Percentiles rank a stretch among this genome's conserved stretches.
These are phyloP conservation scores for Cicer cuneatum DNA, from an alignment of 306 rosid species.

Conservation along the genomic window DNA sequence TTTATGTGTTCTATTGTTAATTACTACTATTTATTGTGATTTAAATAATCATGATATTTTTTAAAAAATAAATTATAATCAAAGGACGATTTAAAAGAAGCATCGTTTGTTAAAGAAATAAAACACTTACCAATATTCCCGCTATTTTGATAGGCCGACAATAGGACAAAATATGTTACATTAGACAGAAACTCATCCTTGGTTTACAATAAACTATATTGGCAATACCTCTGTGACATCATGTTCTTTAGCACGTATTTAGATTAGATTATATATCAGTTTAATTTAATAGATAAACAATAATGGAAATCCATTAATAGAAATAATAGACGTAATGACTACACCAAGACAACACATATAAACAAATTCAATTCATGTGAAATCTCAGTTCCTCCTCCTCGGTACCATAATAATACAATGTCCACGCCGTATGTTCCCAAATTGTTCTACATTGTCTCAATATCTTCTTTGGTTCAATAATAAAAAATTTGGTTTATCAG, in stretches of 20 bases:
- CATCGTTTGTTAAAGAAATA: constrained; percentile 32
- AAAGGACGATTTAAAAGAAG: constrained; percentile 33
- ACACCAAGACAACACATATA: constrained; percentile 51
- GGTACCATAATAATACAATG: constrained; percentile 53
- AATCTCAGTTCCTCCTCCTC: constrained; percentile 64
- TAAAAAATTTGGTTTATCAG: constrained; percentile 39
- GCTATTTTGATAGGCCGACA: constrained; percentile 94
- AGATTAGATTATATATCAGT: constrained; percentile 7
- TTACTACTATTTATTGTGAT: no score
- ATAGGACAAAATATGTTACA: constrained; percentile 83
- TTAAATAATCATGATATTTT: no score
- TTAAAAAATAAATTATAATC: not conserved
- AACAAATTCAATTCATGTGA: constrained; percentile 40
- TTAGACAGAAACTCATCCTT: constrained; percentile 56
- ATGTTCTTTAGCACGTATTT: constrained; percentile 32
- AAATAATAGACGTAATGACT: constrained; percentile 43
- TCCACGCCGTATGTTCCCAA: constrained; percentile 70
- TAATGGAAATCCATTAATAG: not conserved
- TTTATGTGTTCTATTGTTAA: no score
- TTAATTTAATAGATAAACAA: constrained; percentile 9
- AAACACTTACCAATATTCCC: constrained; percentile 87
- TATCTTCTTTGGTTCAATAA: constrained; percentile 44
- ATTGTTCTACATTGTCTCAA: constrained; percentile 54
- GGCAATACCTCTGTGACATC: constrained; percentile 42
- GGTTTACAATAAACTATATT: constrained; percentile 3